Conservation (phyloP, 2,329 filamentous ascomycete species). For the Aspergillus spinulosporus region DNA sequence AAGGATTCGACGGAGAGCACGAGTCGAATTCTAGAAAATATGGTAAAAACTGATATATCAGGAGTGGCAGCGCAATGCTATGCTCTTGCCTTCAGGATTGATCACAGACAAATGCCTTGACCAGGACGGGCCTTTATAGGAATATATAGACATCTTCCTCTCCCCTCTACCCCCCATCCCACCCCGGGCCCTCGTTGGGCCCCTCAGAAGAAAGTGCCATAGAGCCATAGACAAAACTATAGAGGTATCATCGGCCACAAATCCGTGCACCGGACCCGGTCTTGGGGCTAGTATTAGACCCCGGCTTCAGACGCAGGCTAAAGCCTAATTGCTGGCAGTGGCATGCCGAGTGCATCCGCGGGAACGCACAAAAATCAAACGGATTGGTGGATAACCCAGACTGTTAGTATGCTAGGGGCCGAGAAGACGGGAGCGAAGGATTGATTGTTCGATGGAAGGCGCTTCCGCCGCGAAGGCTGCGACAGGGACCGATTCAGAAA, state of each 20-base stretch:
- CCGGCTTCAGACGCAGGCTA: not conserved
- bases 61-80: conserved; percentile 6
- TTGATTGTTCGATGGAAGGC: not conserved
- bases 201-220: not conserved
- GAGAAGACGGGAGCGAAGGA: not conserved
- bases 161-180: not conserved
- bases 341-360: conserved; percentile 1
- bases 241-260: conserved; percentile 23
- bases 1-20: conserved; percentile 2
- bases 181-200: not conserved
- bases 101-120: not conserved
- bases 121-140: not conserved
- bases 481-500: conserved; percentile 4
- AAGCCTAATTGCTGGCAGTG: not conserved
- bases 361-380: not conserved
- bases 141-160: conserved; percentile 10
- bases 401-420: not conserved
- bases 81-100: not conserved
- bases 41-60: not conserved
- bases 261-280: conserved; percentile 31
- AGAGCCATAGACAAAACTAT: conserved; percentile 6
- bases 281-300: conserved; percentile 20
- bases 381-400: conserved; percentile 4
- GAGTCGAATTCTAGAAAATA: not conserved
- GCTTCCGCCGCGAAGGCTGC: not conserved